Base-by-base conservation (phyloP, 2,329 filamentous ascomycete genomes). In the Epichloe festucae region DNA sequence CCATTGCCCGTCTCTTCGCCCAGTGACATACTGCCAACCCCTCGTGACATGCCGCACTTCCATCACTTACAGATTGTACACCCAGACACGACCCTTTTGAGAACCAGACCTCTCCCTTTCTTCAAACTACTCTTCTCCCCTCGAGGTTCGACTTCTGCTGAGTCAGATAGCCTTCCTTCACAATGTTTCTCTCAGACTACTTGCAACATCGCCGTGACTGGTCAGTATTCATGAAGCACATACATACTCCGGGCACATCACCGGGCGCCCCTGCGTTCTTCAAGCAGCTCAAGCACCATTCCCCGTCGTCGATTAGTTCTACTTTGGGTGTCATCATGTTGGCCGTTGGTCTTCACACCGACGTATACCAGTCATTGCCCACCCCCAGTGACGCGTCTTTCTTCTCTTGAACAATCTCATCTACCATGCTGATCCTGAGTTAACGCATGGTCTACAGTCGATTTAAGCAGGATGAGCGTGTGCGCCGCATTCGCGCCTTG, bases 381-480 rank as follows among this genome's bases (percentile, higher is more conserved):
- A 43, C 43, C 14, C n/a, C 43, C 48, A 55, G n/a, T 27, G 17
- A 17, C 17, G 17, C 38, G n/a, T 27, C 34, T 15, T 14, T 23
- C 46, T 21, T 19, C n/a, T 19, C 39, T 8, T 12, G 36, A 34
- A 7, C 40, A 10, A 23, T 17, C 23, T 21, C 27, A 11, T 38
- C 19, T n/a, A 39, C 15, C 14, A 19, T 4, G 35, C 47, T 19
- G 19, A 19, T 4, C 27, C 19, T 34, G 54, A 51, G 53, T 62
- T 73, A 53, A 72, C 59, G 56, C 31, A 6, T 21, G 17, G 3
- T 48, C 15, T 17, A 39, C 41, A 95, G 89, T 71, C 75, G 81
- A 59, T 77, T 80, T 66, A 96, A 96, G 73, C 86, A 93, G 70
- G 69, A 80, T 55, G 82, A 95, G 66, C 84, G 91, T 41, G 72